Evolutionary conservation across 345 rosid species (phyloP), one percentile per base, ranked within the genome.

Genomic region (Eutrema heterophyllum): DNA sequence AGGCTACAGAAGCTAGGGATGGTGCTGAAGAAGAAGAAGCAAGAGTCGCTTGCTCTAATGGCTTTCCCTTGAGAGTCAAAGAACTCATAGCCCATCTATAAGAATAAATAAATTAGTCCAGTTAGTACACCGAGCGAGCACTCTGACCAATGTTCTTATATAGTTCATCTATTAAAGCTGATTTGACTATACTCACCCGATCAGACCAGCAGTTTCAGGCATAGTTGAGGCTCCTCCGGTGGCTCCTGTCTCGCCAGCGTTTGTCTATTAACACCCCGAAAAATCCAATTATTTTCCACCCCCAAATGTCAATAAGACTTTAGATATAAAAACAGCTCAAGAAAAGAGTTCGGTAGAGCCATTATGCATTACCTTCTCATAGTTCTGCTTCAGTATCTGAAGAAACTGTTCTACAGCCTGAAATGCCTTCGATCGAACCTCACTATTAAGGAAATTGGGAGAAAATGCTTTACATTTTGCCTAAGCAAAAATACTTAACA

Each of bases 51-150:
- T 90, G 99, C 58, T 95, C 96, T 30, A 89, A 85, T 73, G 89
- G 89, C 83, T 92, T 95, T 56, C 97, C 96, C 86, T 92, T 95
- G 27, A 86, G 88, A 53, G 94, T 92, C 84, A 95, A 84, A 69
- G 99, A 95, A 84, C 98, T 95, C 92, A 95, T 89, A 67, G 99
- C 99, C 99, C 99, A 95, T 78, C 99, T 92, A 82, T 78, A 79
- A 1, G 27, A 53, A 33, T 18, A 15, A 51, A 46, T 24, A 36
- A 26, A 26, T 18, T 51, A 72, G 73, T 36, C 30, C 35, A 71
- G 27, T 59, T 41, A 51, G 29, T 26, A 43, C n/a, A 63, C 32
- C 0, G 24, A 51, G 4, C 0, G 24, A 51, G 4, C 9, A 15
- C 45, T 18, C 45, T 48, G 30, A 54, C 29, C 27, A 51, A 44